Conservation (phyloP, 2,329 filamentous ascomycete genomes). For the Hypoxylon sp. region DNA sequence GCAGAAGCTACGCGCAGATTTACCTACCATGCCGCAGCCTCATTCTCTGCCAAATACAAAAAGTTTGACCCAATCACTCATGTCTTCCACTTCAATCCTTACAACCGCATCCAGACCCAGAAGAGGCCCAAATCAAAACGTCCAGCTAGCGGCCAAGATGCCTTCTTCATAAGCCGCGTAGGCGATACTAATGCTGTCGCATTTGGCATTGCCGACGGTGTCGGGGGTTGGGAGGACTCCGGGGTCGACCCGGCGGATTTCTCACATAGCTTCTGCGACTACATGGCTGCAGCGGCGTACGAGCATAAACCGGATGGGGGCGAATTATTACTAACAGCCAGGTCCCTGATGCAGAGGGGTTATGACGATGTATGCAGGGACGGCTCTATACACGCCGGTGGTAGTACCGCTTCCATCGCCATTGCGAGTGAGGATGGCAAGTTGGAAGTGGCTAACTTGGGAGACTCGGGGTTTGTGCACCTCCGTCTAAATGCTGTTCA, state of each 20-base stretch:
- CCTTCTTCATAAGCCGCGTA: conserved; percentile 92
- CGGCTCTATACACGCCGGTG: conserved; percentile 80
- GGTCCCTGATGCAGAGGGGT: conserved; percentile 82
- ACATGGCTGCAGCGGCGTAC: conserved; percentile 86
- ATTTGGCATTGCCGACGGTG: conserved; percentile 92
- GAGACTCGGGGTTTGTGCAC: conserved; percentile 94
- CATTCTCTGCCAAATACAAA: conserved; percentile 80
- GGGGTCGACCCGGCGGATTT: conserved; percentile 96
- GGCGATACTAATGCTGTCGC: conserved; percentile 80
- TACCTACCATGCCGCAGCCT: conserved; percentile 80
- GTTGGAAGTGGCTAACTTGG: conserved; percentile 92
- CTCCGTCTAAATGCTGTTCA: conserved; percentile 89
- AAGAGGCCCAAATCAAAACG: conserved; percentile 71
- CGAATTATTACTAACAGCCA: conserved; percentile 68
- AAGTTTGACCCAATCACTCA: conserved; percentile 78
- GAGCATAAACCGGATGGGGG: conserved; percentile 61
- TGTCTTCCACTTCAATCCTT: conserved; percentile 80
- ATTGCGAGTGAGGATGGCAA: conserved; percentile 80
- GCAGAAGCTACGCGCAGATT: conserved; percentile 59
- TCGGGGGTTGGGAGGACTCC: conserved; percentile 94
- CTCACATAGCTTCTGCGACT: conserved; percentile 91
- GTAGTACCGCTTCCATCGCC: conserved; percentile 93
- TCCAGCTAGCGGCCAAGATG: conserved; percentile 90
- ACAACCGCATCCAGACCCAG: conserved; percentile 70
- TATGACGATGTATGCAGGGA: conserved; percentile 88